These are phyloP conservation scores for Xylariaceae sp. DNA, from an alignment of 2,329 filamentous ascomycete genomes.

Conservation along the genomic window DNA sequence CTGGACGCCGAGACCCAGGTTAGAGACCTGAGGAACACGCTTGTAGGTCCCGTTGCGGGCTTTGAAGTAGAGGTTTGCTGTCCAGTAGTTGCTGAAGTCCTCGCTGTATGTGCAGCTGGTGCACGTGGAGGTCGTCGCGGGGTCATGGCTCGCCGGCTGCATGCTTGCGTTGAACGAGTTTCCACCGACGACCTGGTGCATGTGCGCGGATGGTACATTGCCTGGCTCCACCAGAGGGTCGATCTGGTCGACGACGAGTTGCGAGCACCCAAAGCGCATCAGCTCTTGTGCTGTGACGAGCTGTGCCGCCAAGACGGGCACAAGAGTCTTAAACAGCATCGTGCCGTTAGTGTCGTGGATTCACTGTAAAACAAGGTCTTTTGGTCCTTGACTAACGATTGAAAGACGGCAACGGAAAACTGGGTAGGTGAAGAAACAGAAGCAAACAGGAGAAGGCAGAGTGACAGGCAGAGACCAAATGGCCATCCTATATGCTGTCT, in stretches of 20 bases:
- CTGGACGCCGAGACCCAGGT: conserved; percentile 40
- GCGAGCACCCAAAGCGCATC: conserved; percentile 47
- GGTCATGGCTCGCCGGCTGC: conserved; percentile 36
- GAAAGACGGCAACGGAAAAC: conserved; percentile 8
- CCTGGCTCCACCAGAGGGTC: conserved; percentile 43
- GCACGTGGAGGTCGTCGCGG: conserved; percentile 38
- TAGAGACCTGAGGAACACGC: conserved; percentile 42
- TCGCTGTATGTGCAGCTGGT: conserved; percentile 44
- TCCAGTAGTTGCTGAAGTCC: conserved; percentile 46
- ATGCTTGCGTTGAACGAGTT: conserved; percentile 45
- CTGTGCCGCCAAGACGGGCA: conserved; percentile 40
- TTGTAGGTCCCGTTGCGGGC: conserved; percentile 43
- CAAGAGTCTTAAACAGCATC: conserved; percentile 42
- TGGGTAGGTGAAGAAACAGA: conserved; percentile 15
- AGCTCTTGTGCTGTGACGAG: conserved; percentile 43
- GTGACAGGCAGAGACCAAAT: conserved; percentile 7
- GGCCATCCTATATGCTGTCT: conserved; percentile 30
- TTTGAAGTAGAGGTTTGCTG: conserved; percentile 43
- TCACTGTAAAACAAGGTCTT: conserved; percentile 2
- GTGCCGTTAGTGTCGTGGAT: conserved; percentile 24
- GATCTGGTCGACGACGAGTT: conserved; percentile 45
- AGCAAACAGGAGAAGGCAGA: conserved; percentile 8
- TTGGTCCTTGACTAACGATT: conserved; percentile 1
- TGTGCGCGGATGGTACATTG: conserved; percentile 41
- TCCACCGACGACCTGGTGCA: conserved; percentile 44